Evolutionary conservation across 495 filamentous ascomycete genomes (phyloP).

Genomic region (Xylaria palmicola): DNA sequence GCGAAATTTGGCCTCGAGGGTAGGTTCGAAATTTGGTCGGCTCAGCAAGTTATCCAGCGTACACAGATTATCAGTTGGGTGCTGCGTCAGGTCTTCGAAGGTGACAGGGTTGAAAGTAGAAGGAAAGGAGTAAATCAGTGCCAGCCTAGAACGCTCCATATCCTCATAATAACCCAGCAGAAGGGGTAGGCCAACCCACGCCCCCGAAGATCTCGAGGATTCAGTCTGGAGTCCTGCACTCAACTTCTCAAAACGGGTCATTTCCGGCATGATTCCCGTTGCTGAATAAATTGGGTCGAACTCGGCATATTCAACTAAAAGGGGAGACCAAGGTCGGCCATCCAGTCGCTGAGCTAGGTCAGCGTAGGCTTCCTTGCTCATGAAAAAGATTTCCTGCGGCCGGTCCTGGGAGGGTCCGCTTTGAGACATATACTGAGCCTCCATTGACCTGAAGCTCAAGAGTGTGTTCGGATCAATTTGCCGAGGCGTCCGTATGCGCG

Average conservation of each 20-base stretch:
- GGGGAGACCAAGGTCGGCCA: conserved; percentile 44
- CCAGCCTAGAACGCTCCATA: conserved; percentile 70
- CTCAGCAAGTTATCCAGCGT: conserved; percentile 47
- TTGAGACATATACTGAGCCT: conserved; percentile 42
- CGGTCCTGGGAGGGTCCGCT: conserved; percentile 20
- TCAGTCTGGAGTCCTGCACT: conserved; percentile 56
- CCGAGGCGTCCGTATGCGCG: conserved; percentile 54
- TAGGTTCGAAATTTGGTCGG: conserved; percentile 56
- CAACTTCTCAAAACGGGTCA: conserved; percentile 63
- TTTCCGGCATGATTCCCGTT: conserved; percentile 62
- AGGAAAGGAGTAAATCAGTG: conserved; percentile 81
- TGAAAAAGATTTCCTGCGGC: conserved; percentile 52
- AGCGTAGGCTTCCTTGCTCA: conserved; percentile 48
- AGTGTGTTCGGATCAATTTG: conserved; percentile 50
- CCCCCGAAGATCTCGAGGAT: conserved; percentile 54
- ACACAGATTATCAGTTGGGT: conserved; percentile 51
- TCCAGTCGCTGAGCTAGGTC: conserved; percentile 36
- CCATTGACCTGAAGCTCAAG: conserved; percentile 42
- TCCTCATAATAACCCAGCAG: conserved; percentile 87
- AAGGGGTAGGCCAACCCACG: conserved; percentile 57
- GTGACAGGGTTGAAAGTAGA: conserved; percentile 59
- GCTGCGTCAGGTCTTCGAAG: conserved; percentile 49
- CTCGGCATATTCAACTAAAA: conserved; percentile 66
- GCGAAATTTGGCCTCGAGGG: conserved; percentile 76
- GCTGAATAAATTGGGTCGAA: conserved; percentile 63